phyloP scores from a whole-genome alignment of 2,329 filamentous ascomycete genomes.

The Ascochyta pisi region DNA sequence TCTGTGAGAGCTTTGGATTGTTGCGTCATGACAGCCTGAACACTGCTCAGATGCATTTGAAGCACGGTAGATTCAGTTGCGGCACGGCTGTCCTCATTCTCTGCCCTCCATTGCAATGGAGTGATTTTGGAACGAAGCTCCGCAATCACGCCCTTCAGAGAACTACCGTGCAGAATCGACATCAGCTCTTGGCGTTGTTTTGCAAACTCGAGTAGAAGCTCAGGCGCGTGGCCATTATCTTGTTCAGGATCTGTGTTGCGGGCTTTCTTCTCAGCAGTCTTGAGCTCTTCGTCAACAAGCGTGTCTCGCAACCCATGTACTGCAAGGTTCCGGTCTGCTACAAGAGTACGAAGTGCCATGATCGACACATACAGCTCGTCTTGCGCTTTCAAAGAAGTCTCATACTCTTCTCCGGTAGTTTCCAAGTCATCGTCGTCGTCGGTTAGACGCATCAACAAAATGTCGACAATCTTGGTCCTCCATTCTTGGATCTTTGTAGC shows the following conservation, averaged over 20 bases:
- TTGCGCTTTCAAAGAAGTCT: slow-evolving; percentile 83
- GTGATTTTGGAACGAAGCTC: slow-evolving; percentile 71
- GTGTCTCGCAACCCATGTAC: slow-evolving; percentile 79
- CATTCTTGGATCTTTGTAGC: slow-evolving; percentile 74
- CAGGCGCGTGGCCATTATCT: slow-evolving; percentile 73
- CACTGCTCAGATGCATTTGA: slow-evolving; percentile 65
- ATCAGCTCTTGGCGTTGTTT: slow-evolving; percentile 57
- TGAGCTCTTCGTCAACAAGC: slow-evolving; percentile 76
- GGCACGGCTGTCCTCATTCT: slow-evolving; percentile 62
- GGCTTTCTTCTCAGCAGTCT: slow-evolving; percentile 66
- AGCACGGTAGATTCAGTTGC: slow-evolving; percentile 70
- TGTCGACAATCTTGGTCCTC: slow-evolving; percentile 74
- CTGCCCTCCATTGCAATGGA: slow-evolving; percentile 65
- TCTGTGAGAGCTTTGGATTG: slow-evolving; percentile 60
- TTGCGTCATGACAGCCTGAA: slow-evolving; percentile 60
- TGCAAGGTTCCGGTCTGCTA: slow-evolving; percentile 79
- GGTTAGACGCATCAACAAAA: slow-evolving; percentile 76
- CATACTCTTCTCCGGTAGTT: slow-evolving; percentile 87
- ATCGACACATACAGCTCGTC: slow-evolving; percentile 90
- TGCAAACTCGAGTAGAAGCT: slow-evolving; percentile 65
- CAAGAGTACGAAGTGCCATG: slow-evolving; percentile 73
- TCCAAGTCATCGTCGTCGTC: slow-evolving; percentile 82
- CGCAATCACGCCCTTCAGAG: slow-evolving; percentile 73
- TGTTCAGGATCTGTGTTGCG: slow-evolving; percentile 57
- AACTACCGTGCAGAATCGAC: slow-evolving; percentile 61